Conservation (phyloP, 257 asterid species). For the Marsdenia floribunda region DNA sequence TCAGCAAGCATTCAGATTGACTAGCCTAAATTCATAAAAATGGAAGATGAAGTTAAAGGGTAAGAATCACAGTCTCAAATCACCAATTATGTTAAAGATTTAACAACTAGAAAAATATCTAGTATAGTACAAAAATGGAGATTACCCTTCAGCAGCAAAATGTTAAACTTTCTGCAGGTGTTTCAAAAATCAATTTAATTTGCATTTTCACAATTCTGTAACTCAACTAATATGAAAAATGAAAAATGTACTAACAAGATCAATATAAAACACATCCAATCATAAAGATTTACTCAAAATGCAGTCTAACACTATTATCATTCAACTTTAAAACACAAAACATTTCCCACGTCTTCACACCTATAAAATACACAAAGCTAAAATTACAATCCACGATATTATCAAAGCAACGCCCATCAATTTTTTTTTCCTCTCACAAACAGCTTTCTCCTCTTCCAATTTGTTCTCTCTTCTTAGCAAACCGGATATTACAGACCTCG, state of each 20-base stretch:
- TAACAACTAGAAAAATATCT: not conserved
- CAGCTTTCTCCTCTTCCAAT: no score
- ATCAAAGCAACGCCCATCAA: no score
- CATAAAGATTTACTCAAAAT: no score
- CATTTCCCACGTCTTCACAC: no score
- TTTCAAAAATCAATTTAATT: not conserved
- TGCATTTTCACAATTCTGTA: not conserved
- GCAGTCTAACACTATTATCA: no score
- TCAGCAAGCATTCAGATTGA: not conserved
- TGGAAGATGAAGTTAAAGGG: not conserved
- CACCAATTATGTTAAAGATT: not conserved
- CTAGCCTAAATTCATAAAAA: not conserved
- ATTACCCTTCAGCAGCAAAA: no score
- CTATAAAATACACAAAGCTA: no score
- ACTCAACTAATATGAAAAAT: not conserved
- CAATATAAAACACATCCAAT: not conserved
- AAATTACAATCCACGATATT: no score
- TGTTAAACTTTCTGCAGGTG: not conserved
- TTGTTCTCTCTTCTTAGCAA: no score
- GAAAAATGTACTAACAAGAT: not conserved
- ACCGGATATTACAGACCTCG: no score
- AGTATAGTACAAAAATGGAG: not conserved
- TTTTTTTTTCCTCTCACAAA: no score
- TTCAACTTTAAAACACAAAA: no score
- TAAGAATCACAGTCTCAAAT: not conserved